Evolutionary conservation across 2,329 filamentous ascomycete genomes (phyloP).

Genomic region (Westerdykella ornata): DNA sequence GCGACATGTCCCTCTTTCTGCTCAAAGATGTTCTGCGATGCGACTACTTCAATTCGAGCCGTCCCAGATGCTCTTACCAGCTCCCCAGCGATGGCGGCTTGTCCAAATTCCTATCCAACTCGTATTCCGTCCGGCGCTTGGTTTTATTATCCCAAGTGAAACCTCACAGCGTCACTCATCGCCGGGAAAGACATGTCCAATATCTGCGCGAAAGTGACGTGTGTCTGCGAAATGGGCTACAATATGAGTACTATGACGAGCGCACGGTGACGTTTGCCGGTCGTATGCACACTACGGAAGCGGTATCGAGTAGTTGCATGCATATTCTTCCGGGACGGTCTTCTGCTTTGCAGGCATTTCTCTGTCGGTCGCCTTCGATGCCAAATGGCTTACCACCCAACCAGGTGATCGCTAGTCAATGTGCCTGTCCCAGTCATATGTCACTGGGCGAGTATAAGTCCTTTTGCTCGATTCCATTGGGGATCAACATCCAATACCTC

Average conservation of each 20-base stretch:
- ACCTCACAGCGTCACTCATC: conserved; percentile 35
- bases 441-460: conserved; percentile 50
- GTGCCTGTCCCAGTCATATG: conserved; percentile 44
- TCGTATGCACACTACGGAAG: conserved; percentile 7
- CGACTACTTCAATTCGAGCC: conserved; percentile 1
- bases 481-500: conserved; percentile 47
- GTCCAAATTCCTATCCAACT: background rate
- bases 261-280: conserved; percentile 12
- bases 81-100: conserved; percentile 13
- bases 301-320: conserved; percentile 32
- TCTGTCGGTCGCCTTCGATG: conserved; percentile 28
- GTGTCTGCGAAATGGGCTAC: conserved; percentile 44
- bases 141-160: conserved; percentile 35
- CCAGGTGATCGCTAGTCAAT: conserved; percentile 46
- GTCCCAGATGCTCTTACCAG: conserved; percentile 4
- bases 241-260: conserved; percentile 31
- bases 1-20: conserved; percentile 44
- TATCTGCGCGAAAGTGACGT: conserved; percentile 32
- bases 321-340: conserved; percentile 36
- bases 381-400: conserved; percentile 42
- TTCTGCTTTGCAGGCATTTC: conserved; percentile 37
- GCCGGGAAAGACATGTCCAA: conserved; percentile 20
- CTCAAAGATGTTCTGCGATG: conserved; percentile 36
- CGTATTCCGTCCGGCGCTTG: conserved; percentile 17
- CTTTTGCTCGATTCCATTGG: conserved; percentile 46